Evolutionary conservation across 129 eudicot genomes (phyloP).

Genomic region (Glebionis coronaria): DNA sequence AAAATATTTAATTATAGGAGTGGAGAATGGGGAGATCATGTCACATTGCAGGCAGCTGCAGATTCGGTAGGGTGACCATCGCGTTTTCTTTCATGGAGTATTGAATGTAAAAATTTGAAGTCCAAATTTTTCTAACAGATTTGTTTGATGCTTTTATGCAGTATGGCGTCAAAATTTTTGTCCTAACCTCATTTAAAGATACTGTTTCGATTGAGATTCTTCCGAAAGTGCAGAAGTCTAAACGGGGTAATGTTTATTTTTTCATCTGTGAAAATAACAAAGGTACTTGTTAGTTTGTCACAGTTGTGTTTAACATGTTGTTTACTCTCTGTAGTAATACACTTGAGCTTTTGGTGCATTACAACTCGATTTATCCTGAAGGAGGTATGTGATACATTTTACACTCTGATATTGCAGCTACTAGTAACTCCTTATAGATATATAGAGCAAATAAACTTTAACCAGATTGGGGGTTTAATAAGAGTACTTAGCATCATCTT

Average conservation of each 20-base stretch:
- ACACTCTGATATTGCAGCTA: no score
- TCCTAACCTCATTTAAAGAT: constrained; percentile 71
- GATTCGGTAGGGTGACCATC: constrained; percentile 53
- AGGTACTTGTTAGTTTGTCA: no score
- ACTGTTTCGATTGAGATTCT: constrained; percentile 79
- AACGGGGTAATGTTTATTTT: constrained; percentile 50
- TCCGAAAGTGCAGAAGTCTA: constrained; percentile 65
- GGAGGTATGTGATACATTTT: no score
- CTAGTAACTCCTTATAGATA: no score
- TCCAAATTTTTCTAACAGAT: background rate
- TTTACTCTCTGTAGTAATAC: no score
- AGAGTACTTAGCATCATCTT: no score
- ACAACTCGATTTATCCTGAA: no score
- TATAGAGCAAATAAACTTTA: no score
- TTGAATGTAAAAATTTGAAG: no score
- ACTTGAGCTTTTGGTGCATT: no score
- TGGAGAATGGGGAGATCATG: constrained; percentile 94
- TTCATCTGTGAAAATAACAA: background rate
- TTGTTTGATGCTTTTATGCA: constrained; percentile 37
- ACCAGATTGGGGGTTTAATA: no score
- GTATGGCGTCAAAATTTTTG: constrained; percentile 72
- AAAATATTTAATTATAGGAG: constrained; percentile 34
- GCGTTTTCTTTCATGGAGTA: background rate
- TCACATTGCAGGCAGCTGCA: constrained; percentile 86
- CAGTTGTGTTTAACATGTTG: no score